Conservation (phyloP, 2,329 filamentous ascomycete genomes). For the Huntiella savannae region DNA sequence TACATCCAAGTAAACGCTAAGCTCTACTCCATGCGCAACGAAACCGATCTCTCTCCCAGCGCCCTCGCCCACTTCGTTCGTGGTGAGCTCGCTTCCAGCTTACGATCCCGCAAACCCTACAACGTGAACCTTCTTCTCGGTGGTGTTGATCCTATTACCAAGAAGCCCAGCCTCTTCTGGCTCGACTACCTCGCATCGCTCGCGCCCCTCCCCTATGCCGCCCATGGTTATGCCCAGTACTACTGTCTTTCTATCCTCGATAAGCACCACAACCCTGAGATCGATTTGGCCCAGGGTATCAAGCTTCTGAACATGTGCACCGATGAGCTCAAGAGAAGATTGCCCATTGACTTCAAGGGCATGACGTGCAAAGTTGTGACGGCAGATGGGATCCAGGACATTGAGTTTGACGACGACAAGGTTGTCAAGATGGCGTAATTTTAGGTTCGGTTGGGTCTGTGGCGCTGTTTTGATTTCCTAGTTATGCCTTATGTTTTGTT, state of each 20-base stretch:
- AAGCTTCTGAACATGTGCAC: slow-evolving; percentile 90
- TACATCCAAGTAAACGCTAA: slow-evolving; percentile 97
- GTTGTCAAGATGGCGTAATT: slow-evolving; percentile 40
- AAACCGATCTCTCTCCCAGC: slow-evolving; percentile 73
- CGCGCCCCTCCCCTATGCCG: slow-evolving; percentile 80
- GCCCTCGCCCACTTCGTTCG: slow-evolving; percentile 88
- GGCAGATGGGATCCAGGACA: slow-evolving; percentile 74
- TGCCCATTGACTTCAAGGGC: slow-evolving; percentile 98
- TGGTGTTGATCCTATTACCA: slow-evolving; percentile 77
- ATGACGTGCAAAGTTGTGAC: slow-evolving; percentile 87
- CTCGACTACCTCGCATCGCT: slow-evolving; percentile 86
- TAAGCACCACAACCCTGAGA: slow-evolving; percentile 95
- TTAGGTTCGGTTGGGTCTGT: slow-evolving; percentile 13
- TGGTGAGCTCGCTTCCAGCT: slow-evolving; percentile 73
- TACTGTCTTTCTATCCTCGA: slow-evolving; percentile 96
- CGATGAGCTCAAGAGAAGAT: slow-evolving; percentile 86
- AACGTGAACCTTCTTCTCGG: slow-evolving; percentile 92
- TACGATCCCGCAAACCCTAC: slow-evolving; percentile 86
- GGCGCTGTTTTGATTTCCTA: not conserved
- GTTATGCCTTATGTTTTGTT: not conserved
- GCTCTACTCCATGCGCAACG: slow-evolving; percentile 97
- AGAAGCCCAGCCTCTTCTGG: slow-evolving; percentile 89
- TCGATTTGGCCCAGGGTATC: slow-evolving; percentile 71
- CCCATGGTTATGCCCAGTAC: slow-evolving; percentile 93
- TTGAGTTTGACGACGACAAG: slow-evolving; percentile 70